Evolutionary conservation across 441 rosid species (phyloP).

Genomic region (Bruguiera hainesii): DNA sequence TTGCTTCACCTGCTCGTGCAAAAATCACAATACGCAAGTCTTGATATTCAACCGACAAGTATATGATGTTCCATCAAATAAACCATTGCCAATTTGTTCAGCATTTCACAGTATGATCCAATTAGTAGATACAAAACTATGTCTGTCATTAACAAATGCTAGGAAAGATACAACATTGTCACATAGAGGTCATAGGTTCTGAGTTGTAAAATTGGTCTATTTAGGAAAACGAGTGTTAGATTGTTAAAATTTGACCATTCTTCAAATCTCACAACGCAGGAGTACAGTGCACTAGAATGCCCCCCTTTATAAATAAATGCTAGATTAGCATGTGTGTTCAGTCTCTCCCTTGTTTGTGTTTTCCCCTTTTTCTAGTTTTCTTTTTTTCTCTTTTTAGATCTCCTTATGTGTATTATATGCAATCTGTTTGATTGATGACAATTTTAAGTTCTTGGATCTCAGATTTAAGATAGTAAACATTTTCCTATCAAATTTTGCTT

Average conservation of each 20-base stretch:
- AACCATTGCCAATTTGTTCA: background rate
- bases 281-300: no score
- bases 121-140: no score
- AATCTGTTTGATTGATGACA: background rate
- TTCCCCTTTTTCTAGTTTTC: background rate
- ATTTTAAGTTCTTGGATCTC: background rate
- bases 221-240: no score
- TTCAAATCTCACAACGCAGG: no score
- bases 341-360: no score
- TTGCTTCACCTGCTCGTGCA: conserved; percentile 35
- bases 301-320: no score
- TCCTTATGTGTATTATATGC: background rate
- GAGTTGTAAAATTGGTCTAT: no score
- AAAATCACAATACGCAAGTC: background rate
- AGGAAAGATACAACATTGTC: no score
- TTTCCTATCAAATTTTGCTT: background rate
- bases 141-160: no score
- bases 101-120: background rate
- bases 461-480: background rate
- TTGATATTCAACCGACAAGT: background rate
- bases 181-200: no score
- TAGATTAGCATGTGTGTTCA: no score
- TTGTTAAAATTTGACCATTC: no score
- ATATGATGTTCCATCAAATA: background rate
- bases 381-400: background rate